A percentile compares a stretch with the other conserved stretches of the same genome.
Evolutionary conservation across 2,329 filamentous ascomycete species (phyloP).

Genomic region (Colletotrichum theobromicola): DNA sequence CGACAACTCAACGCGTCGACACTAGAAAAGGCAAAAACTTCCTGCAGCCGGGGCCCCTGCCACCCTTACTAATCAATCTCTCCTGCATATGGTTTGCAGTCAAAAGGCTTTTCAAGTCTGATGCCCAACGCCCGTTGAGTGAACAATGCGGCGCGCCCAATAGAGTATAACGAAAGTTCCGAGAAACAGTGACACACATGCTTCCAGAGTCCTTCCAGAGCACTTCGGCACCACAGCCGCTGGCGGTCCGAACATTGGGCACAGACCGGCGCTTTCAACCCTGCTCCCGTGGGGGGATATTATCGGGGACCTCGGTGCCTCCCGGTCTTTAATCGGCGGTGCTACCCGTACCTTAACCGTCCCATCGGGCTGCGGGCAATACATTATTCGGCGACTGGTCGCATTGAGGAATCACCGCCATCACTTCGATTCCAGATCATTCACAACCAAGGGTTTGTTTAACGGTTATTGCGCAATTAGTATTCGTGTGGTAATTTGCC

Average conservation of each 20-base stretch:
- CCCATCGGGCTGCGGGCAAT: background rate
- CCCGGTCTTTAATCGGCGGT: background rate
- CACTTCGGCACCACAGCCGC: background rate
- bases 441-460: background rate
- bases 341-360: background rate
- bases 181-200: background rate
- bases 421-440: background rate
- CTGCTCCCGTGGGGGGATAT: background rate
- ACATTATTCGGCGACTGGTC: background rate
- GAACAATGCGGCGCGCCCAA: background rate
- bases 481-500: background rate
- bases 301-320: background rate
- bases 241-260: background rate
- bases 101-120: background rate
- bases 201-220: background rate
- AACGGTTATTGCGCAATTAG: slow-evolving; percentile 12
- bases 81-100: background rate
- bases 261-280: background rate
- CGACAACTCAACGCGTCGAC: background rate
- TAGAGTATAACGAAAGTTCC: background rate
- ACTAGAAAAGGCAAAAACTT: slow-evolving; percentile 5
- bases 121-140: background rate
- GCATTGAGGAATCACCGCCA: background rate
- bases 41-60: background rate
- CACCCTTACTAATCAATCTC: background rate